Conservation (phyloP, 148 eudicot genomes). For the Mesembryanthemum crystallinum region DNA sequence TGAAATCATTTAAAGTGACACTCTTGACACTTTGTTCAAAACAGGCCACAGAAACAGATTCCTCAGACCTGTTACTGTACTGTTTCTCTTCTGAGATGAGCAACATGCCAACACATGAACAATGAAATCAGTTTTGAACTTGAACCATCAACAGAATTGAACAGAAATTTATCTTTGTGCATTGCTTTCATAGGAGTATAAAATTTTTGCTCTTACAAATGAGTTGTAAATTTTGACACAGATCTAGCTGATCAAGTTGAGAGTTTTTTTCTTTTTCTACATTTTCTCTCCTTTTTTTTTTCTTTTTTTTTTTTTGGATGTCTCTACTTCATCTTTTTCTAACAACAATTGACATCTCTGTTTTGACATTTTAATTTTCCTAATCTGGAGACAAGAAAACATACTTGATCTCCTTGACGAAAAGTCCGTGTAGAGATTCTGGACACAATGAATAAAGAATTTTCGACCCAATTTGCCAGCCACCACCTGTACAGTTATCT, state of each 20-base stretch:
- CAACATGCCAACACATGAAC: too few species aligned
- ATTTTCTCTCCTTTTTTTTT: neutral
- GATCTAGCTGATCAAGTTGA: too few species aligned
- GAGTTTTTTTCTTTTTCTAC: too few species aligned
- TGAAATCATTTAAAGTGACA: neutral
- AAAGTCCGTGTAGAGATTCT: slow-evolving; percentile 20
- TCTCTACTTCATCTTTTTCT: neutral
- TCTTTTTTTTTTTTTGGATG: neutral
- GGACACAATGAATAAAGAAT: slow-evolving; percentile 44
- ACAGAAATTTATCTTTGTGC: too few species aligned
- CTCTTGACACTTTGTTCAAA: slow-evolving; percentile 1
- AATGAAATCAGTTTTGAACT: too few species aligned
- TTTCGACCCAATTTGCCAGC: slow-evolving; percentile 3
- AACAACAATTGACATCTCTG: neutral
- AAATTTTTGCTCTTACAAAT: too few species aligned
- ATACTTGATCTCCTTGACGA: slow-evolving; percentile 17
- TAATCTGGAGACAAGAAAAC: slow-evolving; percentile 6
- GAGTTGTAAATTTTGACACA: too few species aligned
- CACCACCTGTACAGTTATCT: slow-evolving; percentile 24
- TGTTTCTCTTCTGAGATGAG: too few species aligned
- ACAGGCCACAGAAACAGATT: neutral
- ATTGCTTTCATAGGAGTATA: too few species aligned
- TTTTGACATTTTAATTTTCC: neutral
- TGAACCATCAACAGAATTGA: too few species aligned
- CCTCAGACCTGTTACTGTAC: too few species aligned